Evolutionary conservation across 352 stramenopile species (phyloP).

Genomic region (Phytophthora citricola): DNA sequence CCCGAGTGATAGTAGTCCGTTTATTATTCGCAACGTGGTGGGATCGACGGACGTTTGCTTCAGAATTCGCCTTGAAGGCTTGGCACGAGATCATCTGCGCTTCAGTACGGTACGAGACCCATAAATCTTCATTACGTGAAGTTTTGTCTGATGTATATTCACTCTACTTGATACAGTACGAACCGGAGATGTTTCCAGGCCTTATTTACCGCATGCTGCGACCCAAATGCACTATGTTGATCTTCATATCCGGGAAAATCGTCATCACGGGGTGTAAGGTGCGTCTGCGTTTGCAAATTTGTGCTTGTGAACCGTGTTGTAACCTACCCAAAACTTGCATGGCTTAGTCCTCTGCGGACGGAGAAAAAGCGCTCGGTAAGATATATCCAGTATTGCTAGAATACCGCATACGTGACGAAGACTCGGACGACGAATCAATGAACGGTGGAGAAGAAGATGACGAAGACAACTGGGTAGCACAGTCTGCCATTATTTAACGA

Average conservation of each 20-base stretch:
- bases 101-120: constrained; percentile 67
- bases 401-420: constrained; percentile 48
- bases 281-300: neutral
- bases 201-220: constrained; percentile 98
- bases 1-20: constrained; percentile 47
- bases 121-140: neutral
- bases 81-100: constrained; percentile 59
- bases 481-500: constrained; percentile 41
- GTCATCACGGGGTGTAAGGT: constrained; percentile 95
- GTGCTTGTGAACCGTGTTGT: too few species aligned
- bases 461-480: constrained; percentile 27
- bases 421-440: constrained; percentile 24
- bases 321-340: neutral
- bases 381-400: constrained; percentile 67
- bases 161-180: constrained; percentile 76
- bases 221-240: constrained; percentile 98
- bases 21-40: constrained; percentile 88
- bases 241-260: constrained; percentile 99
- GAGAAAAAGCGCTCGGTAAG: constrained; percentile 57
- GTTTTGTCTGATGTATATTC: constrained; percentile 1
- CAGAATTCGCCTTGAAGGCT: constrained; percentile 76
- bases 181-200: constrained; percentile 99
- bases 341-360: constrained; percentile 32
- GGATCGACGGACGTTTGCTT: constrained; percentile 93
- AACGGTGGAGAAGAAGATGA: constrained; percentile 26